A percentile compares a stretch with the other conserved stretches of the same genome.
Evolutionary conservation across 148 eudicot species (phyloP).

Genomic region (Talinum fruticosum): DNA sequence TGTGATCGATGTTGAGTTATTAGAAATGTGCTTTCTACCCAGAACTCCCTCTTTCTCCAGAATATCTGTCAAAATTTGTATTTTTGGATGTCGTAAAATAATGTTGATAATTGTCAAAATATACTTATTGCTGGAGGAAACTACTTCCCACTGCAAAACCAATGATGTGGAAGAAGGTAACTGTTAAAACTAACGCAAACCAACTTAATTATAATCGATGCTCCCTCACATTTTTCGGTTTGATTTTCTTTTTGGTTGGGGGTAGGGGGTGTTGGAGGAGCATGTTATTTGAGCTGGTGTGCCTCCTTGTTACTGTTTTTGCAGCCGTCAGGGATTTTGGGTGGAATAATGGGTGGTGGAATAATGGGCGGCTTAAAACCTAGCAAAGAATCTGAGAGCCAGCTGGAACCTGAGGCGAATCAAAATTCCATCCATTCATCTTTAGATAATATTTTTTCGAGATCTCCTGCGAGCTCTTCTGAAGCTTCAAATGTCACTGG

Average conservation of each 20-base stretch:
- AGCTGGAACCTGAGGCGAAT: conserved; percentile 31
- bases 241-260: neutral
- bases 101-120: neutral
- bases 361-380: conserved; percentile 69
- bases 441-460: conserved; percentile 51
- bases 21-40: neutral
- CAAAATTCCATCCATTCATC: conserved; percentile 31
- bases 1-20: conserved; percentile 12
- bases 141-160: too few relatives aligned
- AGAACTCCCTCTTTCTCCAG: neutral
- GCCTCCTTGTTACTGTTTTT: conserved; percentile 6
- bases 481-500: conserved; percentile 26
- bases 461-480: conserved; percentile 44
- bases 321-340: conserved; percentile 50
- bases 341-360: conserved; percentile 67
- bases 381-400: conserved; percentile 38
- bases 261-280: neutral
- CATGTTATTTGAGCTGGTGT: conserved; percentile 11
- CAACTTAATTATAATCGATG: neutral
- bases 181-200: neutral
- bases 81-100: neutral
- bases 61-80: neutral
- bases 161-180: neutral
- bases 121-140: neutral
- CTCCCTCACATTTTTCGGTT: too few relatives aligned